Evolutionary conservation across 768 basidiomycete genomes (phyloP).

Genomic region (Boletus reticulatus): DNA sequence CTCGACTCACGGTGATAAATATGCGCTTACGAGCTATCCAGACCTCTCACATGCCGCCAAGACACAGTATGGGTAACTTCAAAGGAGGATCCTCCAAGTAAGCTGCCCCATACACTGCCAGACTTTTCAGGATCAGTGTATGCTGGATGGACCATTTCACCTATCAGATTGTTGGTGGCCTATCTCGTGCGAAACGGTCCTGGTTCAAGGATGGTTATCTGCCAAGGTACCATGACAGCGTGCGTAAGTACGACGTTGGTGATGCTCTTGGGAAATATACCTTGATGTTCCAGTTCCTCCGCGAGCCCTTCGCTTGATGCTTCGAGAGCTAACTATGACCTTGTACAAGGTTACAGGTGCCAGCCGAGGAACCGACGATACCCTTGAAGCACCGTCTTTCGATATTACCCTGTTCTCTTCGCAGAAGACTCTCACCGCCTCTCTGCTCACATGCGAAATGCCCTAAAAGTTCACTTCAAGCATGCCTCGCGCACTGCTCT

Average conservation of each 20-base stretch:
- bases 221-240: background rate
- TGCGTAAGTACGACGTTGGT: too few relatives aligned
- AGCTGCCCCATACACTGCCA: too few relatives aligned
- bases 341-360: background rate
- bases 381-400: slow-evolving; percentile 39
- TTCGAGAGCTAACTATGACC: slow-evolving; percentile 11
- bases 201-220: slow-evolving; percentile 5
- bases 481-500: too few relatives aligned
- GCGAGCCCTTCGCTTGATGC: slow-evolving; percentile 12
- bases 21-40: too few relatives aligned
- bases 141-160: slow-evolving; percentile 10
- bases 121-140: background rate
- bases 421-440: slow-evolving; percentile 22
- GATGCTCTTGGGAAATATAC: background rate
- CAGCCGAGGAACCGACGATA: slow-evolving; percentile 24
- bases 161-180: background rate
- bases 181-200: slow-evolving; percentile 1
- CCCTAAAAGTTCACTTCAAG: too few relatives aligned
- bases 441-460: too few relatives aligned
- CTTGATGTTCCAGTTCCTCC: slow-evolving; percentile 23
- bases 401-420: slow-evolving; percentile 25
- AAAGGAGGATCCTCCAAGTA: too few relatives aligned
- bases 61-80: too few relatives aligned
- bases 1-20: too few relatives aligned
- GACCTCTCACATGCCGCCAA: too few relatives aligned